Conservation (phyloP, 345 rosid genomes). For the Eucalyptus erythrocorys region DNA sequence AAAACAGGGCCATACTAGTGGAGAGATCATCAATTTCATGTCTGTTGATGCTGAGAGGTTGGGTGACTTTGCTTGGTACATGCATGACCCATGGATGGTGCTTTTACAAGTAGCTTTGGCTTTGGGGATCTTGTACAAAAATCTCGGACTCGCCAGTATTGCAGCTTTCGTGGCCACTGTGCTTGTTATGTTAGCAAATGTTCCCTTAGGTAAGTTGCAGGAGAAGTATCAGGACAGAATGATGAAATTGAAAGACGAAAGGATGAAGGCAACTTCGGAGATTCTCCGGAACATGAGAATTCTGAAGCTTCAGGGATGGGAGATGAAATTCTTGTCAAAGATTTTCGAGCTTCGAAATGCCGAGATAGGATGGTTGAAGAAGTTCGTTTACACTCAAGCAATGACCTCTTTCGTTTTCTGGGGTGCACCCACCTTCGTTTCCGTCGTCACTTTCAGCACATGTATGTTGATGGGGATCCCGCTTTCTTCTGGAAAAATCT, state of each 20-base stretch:
- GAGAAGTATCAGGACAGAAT: conserved; percentile 46
- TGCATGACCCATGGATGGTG: conserved; percentile 59
- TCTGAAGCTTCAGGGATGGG: conserved; percentile 80
- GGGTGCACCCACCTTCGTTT: conserved; percentile 59
- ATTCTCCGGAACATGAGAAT: conserved; percentile 62
- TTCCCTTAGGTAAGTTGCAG: conserved; percentile 43
- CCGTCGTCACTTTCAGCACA: conserved; percentile 45
- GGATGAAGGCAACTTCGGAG: conserved; percentile 65
- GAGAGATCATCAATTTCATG: conserved; percentile 69
- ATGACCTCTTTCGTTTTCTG: conserved; percentile 42
- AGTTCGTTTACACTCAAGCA: conserved; percentile 37
- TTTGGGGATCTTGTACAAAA: conserved; percentile 41
- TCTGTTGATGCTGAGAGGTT: conserved; percentile 60
- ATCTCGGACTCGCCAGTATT: conserved; percentile 47
- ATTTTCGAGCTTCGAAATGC: conserved; percentile 27
- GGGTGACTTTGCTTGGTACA: conserved; percentile 37
- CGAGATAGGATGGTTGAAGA: conserved; percentile 54
- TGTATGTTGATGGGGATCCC: conserved; percentile 51
- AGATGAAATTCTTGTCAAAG: conserved; percentile 61
- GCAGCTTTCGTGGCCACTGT: conserved; percentile 44
- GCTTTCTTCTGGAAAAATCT: conserved; percentile 58
- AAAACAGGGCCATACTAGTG: conserved; percentile 49
- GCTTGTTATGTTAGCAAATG: conserved; percentile 38
- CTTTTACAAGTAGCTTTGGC: conserved; percentile 48
- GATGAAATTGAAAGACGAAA: conserved; percentile 49